Conservation (phyloP, 225 moss, liverwort and hornwort species). For the Physcomitrium patens region DNA sequence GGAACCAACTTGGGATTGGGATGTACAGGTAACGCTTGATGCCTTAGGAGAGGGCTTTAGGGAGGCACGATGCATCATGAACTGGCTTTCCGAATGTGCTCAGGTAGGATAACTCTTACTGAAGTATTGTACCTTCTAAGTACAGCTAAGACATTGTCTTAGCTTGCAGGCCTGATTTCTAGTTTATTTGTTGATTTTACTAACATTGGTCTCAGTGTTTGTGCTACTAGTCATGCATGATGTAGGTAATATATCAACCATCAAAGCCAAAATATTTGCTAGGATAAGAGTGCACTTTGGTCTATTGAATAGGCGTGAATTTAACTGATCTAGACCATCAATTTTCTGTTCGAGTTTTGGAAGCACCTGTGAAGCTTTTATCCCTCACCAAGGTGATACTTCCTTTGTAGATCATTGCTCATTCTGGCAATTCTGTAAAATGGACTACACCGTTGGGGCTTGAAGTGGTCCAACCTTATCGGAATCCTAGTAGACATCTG, state of each 20-base stretch:
- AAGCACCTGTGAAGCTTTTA: no score
- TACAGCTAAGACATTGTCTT: background rate
- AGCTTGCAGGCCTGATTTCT: background rate
- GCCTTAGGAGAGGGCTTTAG: slow-evolving; percentile 97
- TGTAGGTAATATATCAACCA: no score
- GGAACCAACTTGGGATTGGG: no score
- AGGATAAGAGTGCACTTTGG: no score
- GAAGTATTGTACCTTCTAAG: background rate
- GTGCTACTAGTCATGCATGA: no score
- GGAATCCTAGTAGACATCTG: slow-evolving; percentile 89
- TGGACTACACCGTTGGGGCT: slow-evolving; percentile 93
- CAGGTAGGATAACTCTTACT: slow-evolving; percentile 51
- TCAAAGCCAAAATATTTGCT: no score
- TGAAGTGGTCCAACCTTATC: slow-evolving; percentile 95
- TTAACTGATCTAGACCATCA: background rate
- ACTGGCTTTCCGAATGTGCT: slow-evolving; percentile 96
- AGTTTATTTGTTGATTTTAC: no score
- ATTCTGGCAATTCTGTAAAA: slow-evolving; percentile 72
- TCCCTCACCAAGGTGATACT: background rate
- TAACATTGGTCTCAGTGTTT: no score
- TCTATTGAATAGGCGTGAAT: no score
- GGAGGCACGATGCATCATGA: slow-evolving; percentile 95
- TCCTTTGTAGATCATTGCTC: slow-evolving; percentile 68
- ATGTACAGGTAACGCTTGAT: slow-evolving; percentile 49
- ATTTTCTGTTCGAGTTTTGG: background rate